These are phyloP conservation scores for Gracilaria domingensis DNA, from an alignment of 23 red algal species.

Conservation along the genomic window DNA sequence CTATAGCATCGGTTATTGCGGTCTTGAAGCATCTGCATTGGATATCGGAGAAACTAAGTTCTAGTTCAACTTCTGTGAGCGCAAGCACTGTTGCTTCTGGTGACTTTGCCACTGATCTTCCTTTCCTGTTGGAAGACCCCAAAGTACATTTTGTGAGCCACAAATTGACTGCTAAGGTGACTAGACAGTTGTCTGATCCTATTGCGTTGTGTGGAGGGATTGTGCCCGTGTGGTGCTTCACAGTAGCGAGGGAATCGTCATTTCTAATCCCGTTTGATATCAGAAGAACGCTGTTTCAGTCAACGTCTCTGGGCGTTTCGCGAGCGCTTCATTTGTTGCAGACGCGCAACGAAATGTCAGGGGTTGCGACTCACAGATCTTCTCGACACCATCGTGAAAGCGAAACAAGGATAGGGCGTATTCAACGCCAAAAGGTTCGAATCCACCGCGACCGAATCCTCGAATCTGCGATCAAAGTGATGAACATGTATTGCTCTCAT, in stretches of 20 bases:
- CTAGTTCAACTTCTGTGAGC: neutral
- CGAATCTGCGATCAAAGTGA: conserved; percentile 86
- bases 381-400: conserved; percentile 48
- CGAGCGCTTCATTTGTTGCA: conserved; percentile 89
- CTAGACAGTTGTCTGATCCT: conserved; percentile 90
- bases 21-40: conserved; percentile 60
- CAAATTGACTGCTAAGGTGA: conserved; percentile 84
- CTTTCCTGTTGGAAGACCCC: conserved; percentile 10
- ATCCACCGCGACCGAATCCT: conserved; percentile 86
- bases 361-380: conserved; percentile 31
- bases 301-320: conserved; percentile 85
- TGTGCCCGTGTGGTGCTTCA: conserved; percentile 83
- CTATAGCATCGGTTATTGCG: conserved; percentile 33
- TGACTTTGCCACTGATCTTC: neutral
- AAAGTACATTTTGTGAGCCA: conserved; percentile 76
- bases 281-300: conserved; percentile 84
- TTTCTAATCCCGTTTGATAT: conserved; percentile 88
- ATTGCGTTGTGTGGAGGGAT: conserved; percentile 80
- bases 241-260: conserved; percentile 72
- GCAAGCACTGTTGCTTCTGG: neutral
- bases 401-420: conserved; percentile 84
- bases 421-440: conserved; percentile 95
- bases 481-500: conserved; percentile 89
- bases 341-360: conserved; percentile 64
- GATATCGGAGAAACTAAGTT: conserved; percentile 41